Evolutionary conservation across 495 filamentous ascomycete species (phyloP).

Genomic region (Neurospora tetrasperma): DNA sequence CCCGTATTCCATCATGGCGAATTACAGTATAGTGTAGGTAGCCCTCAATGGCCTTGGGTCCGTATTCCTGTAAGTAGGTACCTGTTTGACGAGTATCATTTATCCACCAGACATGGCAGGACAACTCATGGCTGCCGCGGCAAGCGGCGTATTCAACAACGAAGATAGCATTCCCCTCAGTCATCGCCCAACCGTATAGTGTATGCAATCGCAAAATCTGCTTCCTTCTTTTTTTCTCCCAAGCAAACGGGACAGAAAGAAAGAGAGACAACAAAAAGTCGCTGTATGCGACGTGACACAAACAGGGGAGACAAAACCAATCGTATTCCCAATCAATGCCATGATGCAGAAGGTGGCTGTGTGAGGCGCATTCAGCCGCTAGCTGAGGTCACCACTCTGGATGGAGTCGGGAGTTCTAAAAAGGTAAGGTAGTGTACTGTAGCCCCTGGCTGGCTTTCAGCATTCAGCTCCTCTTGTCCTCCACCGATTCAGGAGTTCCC

Average conservation of each 20-base stretch:
- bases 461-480: neutral
- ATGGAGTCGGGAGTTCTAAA: neutral
- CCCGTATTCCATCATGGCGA: neutral
- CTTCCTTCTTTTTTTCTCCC: neutral
- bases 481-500: neutral
- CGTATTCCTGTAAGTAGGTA: neutral
- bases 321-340: neutral
- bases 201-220: neutral
- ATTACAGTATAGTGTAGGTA: neutral
- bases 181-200: neutral
- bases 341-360: neutral
- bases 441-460: neutral
- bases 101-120: neutral
- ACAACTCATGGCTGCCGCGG: neutral
- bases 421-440: neutral
- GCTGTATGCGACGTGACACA: neutral
- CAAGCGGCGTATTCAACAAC: neutral
- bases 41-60: neutral
- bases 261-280: neutral
- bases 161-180: neutral
- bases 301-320: neutral
- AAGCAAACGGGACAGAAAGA: neutral
- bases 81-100: neutral
- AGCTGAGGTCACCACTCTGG: neutral
- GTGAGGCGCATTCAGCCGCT: slow-evolving; percentile 1